Base-by-base conservation (phyloP, 2,329 filamentous ascomycete species). In the Tolypocladium tundrense region DNA sequence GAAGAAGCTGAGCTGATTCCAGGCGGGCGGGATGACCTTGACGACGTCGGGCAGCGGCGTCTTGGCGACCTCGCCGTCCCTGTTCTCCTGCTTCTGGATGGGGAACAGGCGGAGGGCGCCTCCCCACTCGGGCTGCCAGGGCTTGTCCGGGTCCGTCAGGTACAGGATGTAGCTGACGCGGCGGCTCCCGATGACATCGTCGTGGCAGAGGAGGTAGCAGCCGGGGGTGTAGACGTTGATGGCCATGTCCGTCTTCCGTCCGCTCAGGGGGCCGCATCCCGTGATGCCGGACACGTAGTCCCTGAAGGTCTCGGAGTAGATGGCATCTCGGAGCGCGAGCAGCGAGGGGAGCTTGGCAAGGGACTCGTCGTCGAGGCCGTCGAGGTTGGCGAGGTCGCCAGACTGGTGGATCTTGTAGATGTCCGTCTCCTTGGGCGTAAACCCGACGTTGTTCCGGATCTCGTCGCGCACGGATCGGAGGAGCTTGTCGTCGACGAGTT, bases 401-500 rank as follows among this genome's bases (percentile, higher is more conserved):
- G 93, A 97, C 78, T 99, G 94, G 80, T 97, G 92, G 69, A 99
- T 97, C 75, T 95, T 96, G 83, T 99, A 99, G 67, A 99, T 99
- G 72, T 99, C 94, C 53, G 94, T 99, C 75, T 99, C 94, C 74
- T 99, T 99, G 66, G 92, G 92, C 14, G 94, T 97, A 77, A 99
- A 99, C 64, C 90, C 87, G 64, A 99, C 89, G 69, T 96, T 92
- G 65, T 88, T 81, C 72, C 88, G 87, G 72, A 97, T 93, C 76
- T 99, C 94, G 68, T 82, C 77, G 69, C 94, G 91, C 60, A 99
- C 94, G 57, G 84, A 80, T 67, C 92, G 92, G 53, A 99, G 84
- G 21, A 99, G 86, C 53, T 79, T 73, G 66, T 93, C 88, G 73
- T 94, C 79, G 70, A 97, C 87, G 50, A 99, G 79, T 57, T 83